Evolutionary conservation across 441 rosid genomes (phyloP), one percentile per base, ranked within the genome.

Genomic region (Populus tomentosa): DNA sequence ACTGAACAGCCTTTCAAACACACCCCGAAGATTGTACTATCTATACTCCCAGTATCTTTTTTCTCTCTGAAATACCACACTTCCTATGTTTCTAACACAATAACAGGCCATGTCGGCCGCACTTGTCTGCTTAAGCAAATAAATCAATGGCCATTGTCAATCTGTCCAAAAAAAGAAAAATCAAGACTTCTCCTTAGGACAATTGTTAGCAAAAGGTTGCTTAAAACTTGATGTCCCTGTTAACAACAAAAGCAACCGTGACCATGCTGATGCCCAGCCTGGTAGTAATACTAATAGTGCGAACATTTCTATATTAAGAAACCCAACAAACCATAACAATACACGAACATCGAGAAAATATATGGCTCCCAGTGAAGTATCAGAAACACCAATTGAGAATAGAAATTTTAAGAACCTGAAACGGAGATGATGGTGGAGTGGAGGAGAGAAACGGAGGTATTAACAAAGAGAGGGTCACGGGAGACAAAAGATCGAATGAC

Each of bases 401-500:
- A 46, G 26, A 10, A 66, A 24, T 5, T 46, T 13, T 0, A 35
- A 65, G 82, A 30, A 94, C 98, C 98, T 88, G 97, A 93, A 75
- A 78, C 82, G 42, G 98, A 94, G 72, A 93, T 90, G 76, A 89
- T 35, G 36, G 89, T 73, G 69, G 98, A 93, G 82, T 94, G 98
- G 82, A 94, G 89, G 70, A 94, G 93, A 74, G 98, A 94, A 78
- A 91, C 97, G 35, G 89, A 86, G 82, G 98, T 93, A 16, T 93
- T 94, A 46, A 94, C 98, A 67, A 91, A 90, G 80, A 91, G 90
- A 82, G 95, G 91, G 69, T 93, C 97, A 69, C 97, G 97, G 80
- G 92, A 91, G 72, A 91, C 80, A 73, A 65, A 67, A 33, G 68
- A 30, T 13, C 97, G 89, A 80, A 94, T 72, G 33, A 84, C 78